phyloP scores from a whole-genome alignment of 345 rosid genomes.

The Citrus unshiu region DNA sequence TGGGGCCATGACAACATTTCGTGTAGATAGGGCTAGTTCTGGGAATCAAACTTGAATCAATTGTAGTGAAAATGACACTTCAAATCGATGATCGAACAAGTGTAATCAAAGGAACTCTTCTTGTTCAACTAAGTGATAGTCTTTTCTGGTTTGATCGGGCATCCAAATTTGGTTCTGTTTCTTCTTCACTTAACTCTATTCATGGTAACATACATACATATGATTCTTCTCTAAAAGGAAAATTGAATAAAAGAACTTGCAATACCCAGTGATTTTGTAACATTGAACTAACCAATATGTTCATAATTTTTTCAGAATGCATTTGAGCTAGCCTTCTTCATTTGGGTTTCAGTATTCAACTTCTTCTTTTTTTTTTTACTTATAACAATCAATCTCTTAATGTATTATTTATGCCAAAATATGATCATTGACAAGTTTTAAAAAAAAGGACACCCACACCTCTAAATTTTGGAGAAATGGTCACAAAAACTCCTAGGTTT shows the following conservation, averaged over 20 bases:
- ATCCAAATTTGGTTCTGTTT: constrained; percentile 37
- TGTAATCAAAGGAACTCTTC: constrained; percentile 42
- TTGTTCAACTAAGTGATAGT: constrained; percentile 51
- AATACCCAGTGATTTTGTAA: neutral
- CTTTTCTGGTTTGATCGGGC: constrained; percentile 49
- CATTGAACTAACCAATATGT: neutral
- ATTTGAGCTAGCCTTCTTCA: constrained; percentile 42
- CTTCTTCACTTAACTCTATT: constrained; percentile 50
- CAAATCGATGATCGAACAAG: constrained; percentile 24
- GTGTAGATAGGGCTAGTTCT: constrained; percentile 41
- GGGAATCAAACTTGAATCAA: constrained; percentile 58
- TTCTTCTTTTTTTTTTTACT: neutral
- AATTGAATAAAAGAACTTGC: neutral
- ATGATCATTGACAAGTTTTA: too few species aligned
- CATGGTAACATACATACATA: constrained; percentile 25
- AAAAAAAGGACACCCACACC: too few species aligned
- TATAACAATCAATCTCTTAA: neutral
- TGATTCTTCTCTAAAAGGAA: neutral
- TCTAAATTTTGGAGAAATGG: too few species aligned
- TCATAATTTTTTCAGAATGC: constrained; percentile 32
- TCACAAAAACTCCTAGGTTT: rapidly evolving
- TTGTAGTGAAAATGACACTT: constrained; percentile 54
- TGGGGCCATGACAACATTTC: neutral
- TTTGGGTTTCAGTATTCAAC: constrained; percentile 38
- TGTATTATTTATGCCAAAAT: too few species aligned